Percentiles rank a stretch among this genome's conserved stretches.
Conservation (phyloP, 31 red algal species). For the Porphyra umbilicalis region DNA sequence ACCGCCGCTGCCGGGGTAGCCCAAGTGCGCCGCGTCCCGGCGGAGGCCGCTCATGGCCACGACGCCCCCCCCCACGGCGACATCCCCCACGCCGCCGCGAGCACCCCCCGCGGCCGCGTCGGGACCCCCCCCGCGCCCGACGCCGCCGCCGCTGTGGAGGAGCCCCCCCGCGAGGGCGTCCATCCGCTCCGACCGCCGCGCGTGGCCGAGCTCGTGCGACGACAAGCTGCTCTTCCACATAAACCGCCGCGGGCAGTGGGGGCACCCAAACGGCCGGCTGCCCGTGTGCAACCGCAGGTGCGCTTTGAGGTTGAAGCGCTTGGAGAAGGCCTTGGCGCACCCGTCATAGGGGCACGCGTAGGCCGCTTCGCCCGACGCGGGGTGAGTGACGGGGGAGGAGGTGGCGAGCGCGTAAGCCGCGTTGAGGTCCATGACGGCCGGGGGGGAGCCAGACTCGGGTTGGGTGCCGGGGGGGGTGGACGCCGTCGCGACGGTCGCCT, state of each 20-base stretch:
- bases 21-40: too few species aligned
- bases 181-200: neutral
- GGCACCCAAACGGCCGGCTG: constrained; percentile 1
- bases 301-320: constrained; percentile 69
- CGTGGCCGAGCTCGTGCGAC: constrained; percentile 25
- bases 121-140: neutral
- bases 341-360: constrained; percentile 3
- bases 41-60: too few species aligned
- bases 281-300: constrained; percentile 31
- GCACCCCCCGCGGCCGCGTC: neutral
- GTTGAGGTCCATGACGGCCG: neutral
- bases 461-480: too few species aligned
- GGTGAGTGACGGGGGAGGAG: constrained; percentile 27
- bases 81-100: neutral
- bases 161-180: neutral
- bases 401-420: neutral
- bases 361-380: constrained; percentile 36
- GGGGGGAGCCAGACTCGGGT: neutral
- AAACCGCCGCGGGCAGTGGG: constrained; percentile 2
- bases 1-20: neutral
- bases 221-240: constrained; percentile 7
- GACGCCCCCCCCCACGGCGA: neutral
- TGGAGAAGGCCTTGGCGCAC: constrained; percentile 22
- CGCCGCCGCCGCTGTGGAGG: too few species aligned
- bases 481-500: too few species aligned